phyloP scores from a whole-genome alignment of 1,139 yeast species.

The Protomyces lactucae-debilis region DNA sequence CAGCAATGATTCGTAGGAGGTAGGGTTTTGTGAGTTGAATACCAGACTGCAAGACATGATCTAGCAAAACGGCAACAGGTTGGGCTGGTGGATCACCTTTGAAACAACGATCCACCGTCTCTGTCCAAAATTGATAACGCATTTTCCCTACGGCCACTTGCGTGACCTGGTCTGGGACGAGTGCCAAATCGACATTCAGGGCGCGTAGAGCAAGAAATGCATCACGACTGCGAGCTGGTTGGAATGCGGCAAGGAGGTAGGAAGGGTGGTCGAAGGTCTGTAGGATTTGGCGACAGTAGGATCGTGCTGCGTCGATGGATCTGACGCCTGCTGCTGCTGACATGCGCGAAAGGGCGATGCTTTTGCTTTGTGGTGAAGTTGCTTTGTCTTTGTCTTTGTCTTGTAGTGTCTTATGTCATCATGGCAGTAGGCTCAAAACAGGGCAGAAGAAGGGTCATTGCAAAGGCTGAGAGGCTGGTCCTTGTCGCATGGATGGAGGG shows the following conservation, averaged over 20 bases:
- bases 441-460: no score
- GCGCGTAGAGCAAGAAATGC: conserved; percentile 65
- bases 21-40: conserved; percentile 51
- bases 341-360: no score
- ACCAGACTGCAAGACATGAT: conserved; percentile 35
- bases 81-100: conserved; percentile 44
- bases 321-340: not conserved
- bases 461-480: no score
- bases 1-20: conserved; percentile 58
- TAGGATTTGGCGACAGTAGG: conserved; percentile 32
- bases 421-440: no score
- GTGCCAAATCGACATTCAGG: conserved; percentile 63
- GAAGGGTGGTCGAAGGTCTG: conserved; percentile 60
- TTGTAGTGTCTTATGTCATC: no score
- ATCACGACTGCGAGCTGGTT: conserved; percentile 63
- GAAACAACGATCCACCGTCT: conserved; percentile 39
- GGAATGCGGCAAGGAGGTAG: conserved; percentile 59
- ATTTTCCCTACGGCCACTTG: conserved; percentile 39
- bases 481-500: no score
- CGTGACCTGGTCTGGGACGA: conserved; percentile 48
- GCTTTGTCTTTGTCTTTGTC: no score
- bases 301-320: conserved; percentile 29
- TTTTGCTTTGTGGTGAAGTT: no score
- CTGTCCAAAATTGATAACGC: conserved; percentile 43
- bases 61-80: conserved; percentile 57